Evolutionary conservation across 441 rosid genomes (phyloP).

Genomic region (Gossypium gossypioides): DNA sequence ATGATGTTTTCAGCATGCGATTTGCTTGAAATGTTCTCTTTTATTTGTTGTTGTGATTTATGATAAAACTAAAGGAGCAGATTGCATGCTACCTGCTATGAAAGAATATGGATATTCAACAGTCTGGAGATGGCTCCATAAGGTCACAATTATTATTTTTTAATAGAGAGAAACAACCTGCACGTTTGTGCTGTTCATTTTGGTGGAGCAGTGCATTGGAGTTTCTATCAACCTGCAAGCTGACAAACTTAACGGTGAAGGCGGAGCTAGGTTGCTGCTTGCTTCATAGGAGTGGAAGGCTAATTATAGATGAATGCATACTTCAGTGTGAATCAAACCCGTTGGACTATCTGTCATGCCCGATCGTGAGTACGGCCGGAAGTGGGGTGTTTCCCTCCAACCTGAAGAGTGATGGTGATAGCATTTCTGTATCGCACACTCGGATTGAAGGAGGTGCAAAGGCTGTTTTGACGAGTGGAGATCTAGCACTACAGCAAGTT

Average conservation of each 20-base stretch:
- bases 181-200: constrained; percentile 21
- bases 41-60: neutral
- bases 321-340: constrained; percentile 82
- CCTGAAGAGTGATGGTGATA: constrained; percentile 31
- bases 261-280: constrained; percentile 93
- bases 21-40: neutral
- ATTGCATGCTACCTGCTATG: neutral
- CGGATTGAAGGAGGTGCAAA: constrained; percentile 87
- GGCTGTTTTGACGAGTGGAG: constrained; percentile 76
- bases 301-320: constrained; percentile 73
- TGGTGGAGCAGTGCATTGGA: constrained; percentile 71
- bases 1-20: neutral
- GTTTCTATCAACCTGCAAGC: constrained; percentile 23
- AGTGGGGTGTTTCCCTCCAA: constrained; percentile 26
- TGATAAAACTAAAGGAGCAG: neutral
- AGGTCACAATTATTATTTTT: neutral
- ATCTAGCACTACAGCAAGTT: constrained; percentile 69
- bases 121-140: constrained; percentile 5
- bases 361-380: constrained; percentile 69
- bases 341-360: constrained; percentile 77
- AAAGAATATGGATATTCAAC: neutral
- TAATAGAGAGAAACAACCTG: constrained; percentile 3
- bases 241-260: constrained; percentile 70
- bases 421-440: constrained; percentile 67
- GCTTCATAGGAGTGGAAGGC: constrained; percentile 82